These are phyloP conservation scores for Penicillium malachiteum DNA, from an alignment of 495 filamentous ascomycete genomes.

Conservation along the genomic window DNA sequence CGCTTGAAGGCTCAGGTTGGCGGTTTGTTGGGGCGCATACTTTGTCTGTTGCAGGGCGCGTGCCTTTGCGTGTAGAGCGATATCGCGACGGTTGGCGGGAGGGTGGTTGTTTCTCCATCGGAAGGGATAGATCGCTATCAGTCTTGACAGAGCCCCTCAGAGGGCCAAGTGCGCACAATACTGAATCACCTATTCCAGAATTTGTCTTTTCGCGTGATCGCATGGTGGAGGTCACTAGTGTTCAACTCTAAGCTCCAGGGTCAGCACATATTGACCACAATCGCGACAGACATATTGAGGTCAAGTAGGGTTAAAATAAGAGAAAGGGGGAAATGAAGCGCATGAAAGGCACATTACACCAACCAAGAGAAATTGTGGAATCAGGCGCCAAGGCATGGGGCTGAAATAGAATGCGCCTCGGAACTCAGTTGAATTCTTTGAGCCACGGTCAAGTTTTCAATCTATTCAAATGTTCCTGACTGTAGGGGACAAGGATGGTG, in stretches of 20 bases:
- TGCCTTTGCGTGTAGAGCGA: slow-evolving; percentile 27
- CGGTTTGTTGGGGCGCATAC: background rate
- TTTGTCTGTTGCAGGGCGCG: background rate
- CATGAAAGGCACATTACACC: background rate
- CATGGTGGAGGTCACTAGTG: no score
- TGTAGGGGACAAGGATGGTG: background rate
- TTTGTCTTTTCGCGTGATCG: background rate
- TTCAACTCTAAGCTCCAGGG: background rate
- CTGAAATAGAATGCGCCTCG: slow-evolving; percentile 10
- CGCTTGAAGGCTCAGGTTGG: no score
- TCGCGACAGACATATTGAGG: background rate
- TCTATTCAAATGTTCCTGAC: no score
- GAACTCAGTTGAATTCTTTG: background rate
- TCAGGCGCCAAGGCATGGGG: slow-evolving; percentile 13
- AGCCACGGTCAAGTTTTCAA: background rate
- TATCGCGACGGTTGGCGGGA: slow-evolving; percentile 38
- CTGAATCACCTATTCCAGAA: background rate
- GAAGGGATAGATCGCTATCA: background rate
- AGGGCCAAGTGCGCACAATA: background rate
- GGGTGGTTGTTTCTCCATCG: background rate
- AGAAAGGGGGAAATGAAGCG: background rate
- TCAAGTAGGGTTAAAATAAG: background rate
- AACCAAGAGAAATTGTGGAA: background rate
- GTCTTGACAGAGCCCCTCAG: background rate
- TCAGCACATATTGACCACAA: slow-evolving; percentile 3